These are phyloP conservation scores for Colletotrichum neosansevieriae DNA, from an alignment of 2,329 filamentous ascomycete species.

Conservation along the genomic window DNA sequence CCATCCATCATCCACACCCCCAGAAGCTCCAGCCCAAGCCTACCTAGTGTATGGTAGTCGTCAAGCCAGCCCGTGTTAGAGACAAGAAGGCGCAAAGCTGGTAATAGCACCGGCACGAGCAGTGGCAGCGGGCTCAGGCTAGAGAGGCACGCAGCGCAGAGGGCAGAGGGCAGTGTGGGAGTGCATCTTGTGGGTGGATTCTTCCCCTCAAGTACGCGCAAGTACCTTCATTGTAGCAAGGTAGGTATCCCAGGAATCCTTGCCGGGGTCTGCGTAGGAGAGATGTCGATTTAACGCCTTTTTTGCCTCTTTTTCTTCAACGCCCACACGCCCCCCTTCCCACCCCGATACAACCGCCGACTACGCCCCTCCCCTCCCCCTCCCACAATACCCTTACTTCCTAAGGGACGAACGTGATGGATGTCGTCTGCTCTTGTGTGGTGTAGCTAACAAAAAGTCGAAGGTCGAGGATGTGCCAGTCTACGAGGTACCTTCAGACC, in stretches of 20 bases:
- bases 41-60: slow-evolving; percentile 5
- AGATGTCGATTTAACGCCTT: slow-evolving; percentile 32
- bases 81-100: slow-evolving; percentile 38
- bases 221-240: slow-evolving; percentile 34
- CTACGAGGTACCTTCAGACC: slow-evolving; percentile 36
- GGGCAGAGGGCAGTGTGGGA: slow-evolving; percentile 7
- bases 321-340: slow-evolving; percentile 27
- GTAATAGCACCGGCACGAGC: no score
- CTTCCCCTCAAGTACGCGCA: slow-evolving; percentile 34
- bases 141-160: slow-evolving; percentile 17
- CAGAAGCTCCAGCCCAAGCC: slow-evolving; percentile 20
- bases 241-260: slow-evolving; percentile 23
- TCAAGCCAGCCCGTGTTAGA: slow-evolving; percentile 31
- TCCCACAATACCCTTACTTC: slow-evolving; percentile 29
- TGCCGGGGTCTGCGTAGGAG: slow-evolving; percentile 26
- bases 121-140: slow-evolving; percentile 28
- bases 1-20: slow-evolving; percentile 23
- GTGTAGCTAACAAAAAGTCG: slow-evolving; percentile 31
- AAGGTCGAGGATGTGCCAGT: slow-evolving; percentile 29
- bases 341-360: slow-evolving; percentile 39
- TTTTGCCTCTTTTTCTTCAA: slow-evolving; percentile 32
- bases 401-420: slow-evolving; percentile 32
- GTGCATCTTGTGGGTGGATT: slow-evolving; percentile 26
- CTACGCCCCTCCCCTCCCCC: slow-evolving; percentile 30
- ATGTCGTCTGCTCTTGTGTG: slow-evolving; percentile 25